Conservation (phyloP, 2,329 filamentous ascomycete species). For the Immersiporthe knoxdaviesiana region DNA sequence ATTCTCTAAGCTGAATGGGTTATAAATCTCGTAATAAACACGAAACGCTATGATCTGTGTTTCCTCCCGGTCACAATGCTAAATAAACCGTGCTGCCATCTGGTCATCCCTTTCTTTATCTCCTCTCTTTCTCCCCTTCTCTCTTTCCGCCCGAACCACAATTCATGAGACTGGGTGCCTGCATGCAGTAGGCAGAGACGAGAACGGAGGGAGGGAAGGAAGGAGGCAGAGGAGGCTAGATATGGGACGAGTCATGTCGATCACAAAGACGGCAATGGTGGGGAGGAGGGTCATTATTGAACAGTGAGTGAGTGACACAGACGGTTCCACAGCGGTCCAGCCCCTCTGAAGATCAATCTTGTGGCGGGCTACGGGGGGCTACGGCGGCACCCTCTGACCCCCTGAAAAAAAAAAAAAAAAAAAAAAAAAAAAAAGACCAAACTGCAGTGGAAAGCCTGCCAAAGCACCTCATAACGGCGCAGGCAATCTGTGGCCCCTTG, state of each 20-base stretch:
- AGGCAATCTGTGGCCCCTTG: too few species aligned
- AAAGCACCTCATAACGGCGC: too few species aligned
- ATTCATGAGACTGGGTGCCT: neutral
- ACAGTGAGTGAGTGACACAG: neutral
- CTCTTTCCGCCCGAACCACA: neutral
- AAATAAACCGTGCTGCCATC: neutral
- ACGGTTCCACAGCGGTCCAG: neutral
- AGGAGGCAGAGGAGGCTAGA: neutral
- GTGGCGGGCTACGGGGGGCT: too few species aligned
- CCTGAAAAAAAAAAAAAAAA: neutral
- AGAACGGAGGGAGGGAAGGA: neutral
- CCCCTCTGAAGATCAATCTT: neutral
- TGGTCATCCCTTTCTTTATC: neutral
- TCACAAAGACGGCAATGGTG: neutral
- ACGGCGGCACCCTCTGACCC: neutral
- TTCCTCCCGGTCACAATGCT: too few species aligned
- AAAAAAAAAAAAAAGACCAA: neutral
- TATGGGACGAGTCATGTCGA: slow-evolving; percentile 2
- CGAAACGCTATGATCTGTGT: too few species aligned
- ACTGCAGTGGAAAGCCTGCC: neutral
- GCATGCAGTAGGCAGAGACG: neutral
- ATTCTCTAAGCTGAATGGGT: too few species aligned
- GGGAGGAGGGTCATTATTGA: neutral
- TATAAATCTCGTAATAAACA: too few species aligned
- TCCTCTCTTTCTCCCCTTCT: too few species aligned